A percentile compares a stretch with the other conserved stretches of the same genome.
Evolutionary conservation across 2,329 filamentous ascomycete species (phyloP).

Genomic region (Botrytis hyacinthi): DNA sequence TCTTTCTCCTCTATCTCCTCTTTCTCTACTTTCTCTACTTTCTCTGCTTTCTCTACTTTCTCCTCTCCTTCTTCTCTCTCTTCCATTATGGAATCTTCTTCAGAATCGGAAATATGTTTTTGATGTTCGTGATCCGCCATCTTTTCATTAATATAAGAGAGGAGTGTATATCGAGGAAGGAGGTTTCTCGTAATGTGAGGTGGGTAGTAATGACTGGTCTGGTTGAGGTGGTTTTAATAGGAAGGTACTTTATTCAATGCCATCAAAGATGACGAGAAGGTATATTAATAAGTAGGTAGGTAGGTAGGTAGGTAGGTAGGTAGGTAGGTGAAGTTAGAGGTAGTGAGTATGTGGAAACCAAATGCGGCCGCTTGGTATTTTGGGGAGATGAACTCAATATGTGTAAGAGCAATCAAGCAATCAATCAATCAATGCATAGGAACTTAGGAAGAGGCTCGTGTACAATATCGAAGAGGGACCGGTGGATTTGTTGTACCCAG

Average conservation of each 20-base stretch:
- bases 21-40: conserved; percentile 10
- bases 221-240: conserved; percentile 4
- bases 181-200: background rate
- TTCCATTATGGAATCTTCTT: conserved; percentile 22
- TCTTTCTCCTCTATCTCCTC: conserved; percentile 21
- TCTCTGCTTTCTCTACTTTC: conserved; percentile 13
- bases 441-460: background rate
- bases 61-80: conserved; percentile 21
- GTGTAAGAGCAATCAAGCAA: background rate
- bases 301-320: background rate
- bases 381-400: background rate
- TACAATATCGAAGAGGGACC: conserved; percentile 7
- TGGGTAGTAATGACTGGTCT: background rate
- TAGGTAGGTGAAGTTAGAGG: background rate
- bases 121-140: conserved; percentile 6
- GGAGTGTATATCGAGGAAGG: background rate
- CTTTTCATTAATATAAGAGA: background rate
- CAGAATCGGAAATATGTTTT: conserved; percentile 28
- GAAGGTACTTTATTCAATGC: conserved; percentile 1
- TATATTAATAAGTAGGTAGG: background rate
- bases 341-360: background rate
- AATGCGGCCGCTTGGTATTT: conserved; percentile 9
- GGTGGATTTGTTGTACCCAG: background rate
- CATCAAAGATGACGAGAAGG: background rate
- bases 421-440: background rate